Conservation (phyloP, 148 eudicot species). For the Salicornia ramosissima region DNA sequence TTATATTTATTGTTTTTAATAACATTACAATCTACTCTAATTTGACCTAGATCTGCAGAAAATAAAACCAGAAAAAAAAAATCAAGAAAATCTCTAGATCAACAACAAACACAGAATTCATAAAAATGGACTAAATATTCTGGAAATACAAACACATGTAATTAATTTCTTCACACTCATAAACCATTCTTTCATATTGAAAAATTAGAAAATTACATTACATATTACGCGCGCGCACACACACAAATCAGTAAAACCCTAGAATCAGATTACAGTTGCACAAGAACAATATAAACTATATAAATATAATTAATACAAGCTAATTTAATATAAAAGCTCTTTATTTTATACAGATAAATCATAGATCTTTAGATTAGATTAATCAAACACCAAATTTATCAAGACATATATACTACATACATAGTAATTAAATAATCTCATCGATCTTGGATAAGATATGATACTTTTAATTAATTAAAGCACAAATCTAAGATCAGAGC, state of each 20-base stretch:
- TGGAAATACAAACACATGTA: neutral
- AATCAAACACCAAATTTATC: conserved; percentile 8
- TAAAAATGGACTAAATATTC: neutral
- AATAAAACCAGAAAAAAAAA: neutral
- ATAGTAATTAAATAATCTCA: neutral
- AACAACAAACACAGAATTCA: neutral
- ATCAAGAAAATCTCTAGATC: neutral
- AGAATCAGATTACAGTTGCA: conserved; percentile 13
- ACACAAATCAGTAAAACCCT: conserved; percentile 31
- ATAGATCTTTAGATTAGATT: neutral
- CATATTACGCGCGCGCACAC: conserved; percentile 1
- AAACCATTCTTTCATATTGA: too few species aligned
- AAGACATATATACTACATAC: neutral
- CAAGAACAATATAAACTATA: conserved; percentile 4
- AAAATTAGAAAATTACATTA: neutral
- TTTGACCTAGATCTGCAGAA: too few species aligned
- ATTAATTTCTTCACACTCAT: neutral
- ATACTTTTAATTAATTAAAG: neutral
- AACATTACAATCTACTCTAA: too few species aligned
- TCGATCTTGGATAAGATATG: neutral
- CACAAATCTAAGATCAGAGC: neutral
- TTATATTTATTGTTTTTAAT: too few species aligned
- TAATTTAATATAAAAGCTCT: too few species aligned
- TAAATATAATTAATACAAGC: too few species aligned
- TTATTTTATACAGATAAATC: neutral